These are phyloP conservation scores for Angomonas desouzai DNA, from an alignment of 208 protist species.

Conservation along the genomic window DNA sequence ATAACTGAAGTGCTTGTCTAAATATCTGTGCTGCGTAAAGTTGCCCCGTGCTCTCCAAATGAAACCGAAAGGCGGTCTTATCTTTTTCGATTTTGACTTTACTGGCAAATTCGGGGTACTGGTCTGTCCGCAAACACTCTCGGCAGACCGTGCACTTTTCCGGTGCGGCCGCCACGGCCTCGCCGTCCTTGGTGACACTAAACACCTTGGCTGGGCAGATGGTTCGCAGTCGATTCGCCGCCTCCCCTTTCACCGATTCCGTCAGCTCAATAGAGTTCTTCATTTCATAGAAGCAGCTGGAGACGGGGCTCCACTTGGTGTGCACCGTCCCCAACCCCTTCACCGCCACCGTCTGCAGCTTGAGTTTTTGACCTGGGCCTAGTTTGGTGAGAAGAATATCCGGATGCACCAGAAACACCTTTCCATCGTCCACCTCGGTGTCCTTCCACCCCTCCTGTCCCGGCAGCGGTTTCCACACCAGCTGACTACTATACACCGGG, in stretches of 20 bases:
- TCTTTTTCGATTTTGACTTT: slow-evolving; percentile 74
- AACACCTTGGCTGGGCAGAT: slow-evolving; percentile 95
- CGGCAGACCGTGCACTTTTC: slow-evolving; percentile 95
- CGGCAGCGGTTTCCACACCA: slow-evolving; percentile 93
- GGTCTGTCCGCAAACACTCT: slow-evolving; percentile 94
- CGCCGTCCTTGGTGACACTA: slow-evolving; percentile 66
- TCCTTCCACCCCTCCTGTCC: slow-evolving; percentile 48
- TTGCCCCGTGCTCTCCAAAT: slow-evolving; percentile 87
- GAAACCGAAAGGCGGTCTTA: slow-evolving; percentile 83
- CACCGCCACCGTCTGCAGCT: slow-evolving; percentile 90
- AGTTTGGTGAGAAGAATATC: slow-evolving; percentile 98
- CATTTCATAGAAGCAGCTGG: slow-evolving; percentile 96
- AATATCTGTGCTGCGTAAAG: slow-evolving; percentile 73
- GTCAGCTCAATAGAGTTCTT: slow-evolving; percentile 91
- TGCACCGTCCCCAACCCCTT: slow-evolving; percentile 97
- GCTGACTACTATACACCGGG: slow-evolving; percentile 86
- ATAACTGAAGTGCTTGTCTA: slow-evolving; percentile 57
- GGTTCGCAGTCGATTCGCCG: slow-evolving; percentile 77
- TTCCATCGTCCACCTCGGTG: slow-evolving; percentile 36
- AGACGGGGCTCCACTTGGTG: slow-evolving; percentile 98
- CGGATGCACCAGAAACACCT: slow-evolving; percentile 92
- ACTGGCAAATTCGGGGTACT: slow-evolving; percentile 38
- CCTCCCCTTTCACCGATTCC: slow-evolving; percentile 55
- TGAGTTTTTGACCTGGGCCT: slow-evolving; percentile 93
- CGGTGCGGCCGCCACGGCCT: slow-evolving; percentile 80